Conservation (phyloP, 495 filamentous ascomycete species). For the Tirmania nivea region DNA sequence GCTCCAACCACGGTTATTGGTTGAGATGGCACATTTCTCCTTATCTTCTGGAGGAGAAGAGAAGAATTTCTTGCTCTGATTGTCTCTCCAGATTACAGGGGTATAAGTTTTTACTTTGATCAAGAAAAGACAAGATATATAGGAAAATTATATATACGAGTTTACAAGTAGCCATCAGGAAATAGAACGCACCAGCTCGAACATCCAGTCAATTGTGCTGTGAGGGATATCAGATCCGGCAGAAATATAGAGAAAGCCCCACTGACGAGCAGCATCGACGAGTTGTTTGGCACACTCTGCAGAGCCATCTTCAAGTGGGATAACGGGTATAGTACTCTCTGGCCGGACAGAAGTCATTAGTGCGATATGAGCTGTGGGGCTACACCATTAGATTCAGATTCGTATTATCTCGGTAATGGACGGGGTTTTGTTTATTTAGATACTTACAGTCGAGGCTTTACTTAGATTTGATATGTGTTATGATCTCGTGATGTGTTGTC, state of each 20-base stretch:
- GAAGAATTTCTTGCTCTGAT: conserved; percentile 61
- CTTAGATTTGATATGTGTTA: too few species aligned
- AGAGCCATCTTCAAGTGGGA: conserved; percentile 43
- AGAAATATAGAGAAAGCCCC: conserved; percentile 79
- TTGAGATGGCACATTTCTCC: conserved; percentile 44
- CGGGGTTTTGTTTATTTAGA: too few species aligned
- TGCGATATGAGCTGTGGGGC: too few species aligned
- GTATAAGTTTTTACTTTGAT: too few species aligned
- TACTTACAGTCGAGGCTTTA: too few species aligned
- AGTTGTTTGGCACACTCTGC: conserved; percentile 43
- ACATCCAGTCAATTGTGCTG: conserved; percentile 46
- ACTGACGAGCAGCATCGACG: conserved; percentile 54
- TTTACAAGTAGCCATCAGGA: too few species aligned
- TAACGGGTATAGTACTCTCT: conserved; percentile 40
- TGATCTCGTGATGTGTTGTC: too few species aligned
- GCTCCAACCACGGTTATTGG: conserved; percentile 75
- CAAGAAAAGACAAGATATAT: too few species aligned
- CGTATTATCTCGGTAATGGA: too few species aligned
- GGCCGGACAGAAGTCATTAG: too few species aligned
- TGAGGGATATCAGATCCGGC: conserved; percentile 44
- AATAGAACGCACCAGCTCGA: conserved; percentile 39
- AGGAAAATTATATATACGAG: neutral
- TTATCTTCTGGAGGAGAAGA: conserved; percentile 48
- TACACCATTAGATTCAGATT: too few species aligned
- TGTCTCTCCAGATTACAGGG: too few species aligned